Percentiles rank a stretch among this genome's conserved stretches.
phyloP scores from a whole-genome alignment of 1,284 basidiomycete species.

The Phellinidium pouzarii region DNA sequence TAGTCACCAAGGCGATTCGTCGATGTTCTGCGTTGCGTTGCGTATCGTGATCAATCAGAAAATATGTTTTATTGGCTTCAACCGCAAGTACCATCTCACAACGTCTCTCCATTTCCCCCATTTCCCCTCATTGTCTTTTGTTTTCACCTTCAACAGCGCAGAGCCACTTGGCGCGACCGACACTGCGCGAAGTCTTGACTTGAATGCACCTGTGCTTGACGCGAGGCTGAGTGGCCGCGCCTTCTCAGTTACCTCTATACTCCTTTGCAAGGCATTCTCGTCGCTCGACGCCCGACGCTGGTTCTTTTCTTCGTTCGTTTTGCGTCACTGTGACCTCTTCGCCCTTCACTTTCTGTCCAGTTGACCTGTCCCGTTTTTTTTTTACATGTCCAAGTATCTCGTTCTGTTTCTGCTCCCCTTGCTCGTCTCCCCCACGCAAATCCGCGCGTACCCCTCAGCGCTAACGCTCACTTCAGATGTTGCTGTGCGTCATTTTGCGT shows the following conservation, averaged over 20 bases:
- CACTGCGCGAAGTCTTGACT: background rate
- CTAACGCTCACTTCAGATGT: slow-evolving; percentile 17
- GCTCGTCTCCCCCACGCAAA: background rate
- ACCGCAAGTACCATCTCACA: background rate
- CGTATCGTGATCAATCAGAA: background rate
- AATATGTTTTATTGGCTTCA: background rate
- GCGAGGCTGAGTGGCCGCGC: slow-evolving; percentile 16
- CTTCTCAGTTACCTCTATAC: slow-evolving; percentile 11
- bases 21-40: background rate
- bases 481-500: slow-evolving; percentile 15
- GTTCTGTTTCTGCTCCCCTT: background rate
- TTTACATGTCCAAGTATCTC: slow-evolving; percentile 4
- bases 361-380: slow-evolving; percentile 2
- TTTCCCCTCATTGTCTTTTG: background rate
- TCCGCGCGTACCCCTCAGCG: slow-evolving; percentile 1
- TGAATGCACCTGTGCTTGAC: slow-evolving; percentile 11
- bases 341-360: slow-evolving; percentile 5
- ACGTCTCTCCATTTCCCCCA: background rate
- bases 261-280: background rate
- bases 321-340: background rate
- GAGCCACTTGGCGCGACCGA: background rate
- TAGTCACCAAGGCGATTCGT: background rate
- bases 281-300: slow-evolving; percentile 7
- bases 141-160: background rate
- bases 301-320: slow-evolving; percentile 3